Base-by-base conservation (phyloP, 2,329 filamentous ascomycete species). In the Verruconis gallopava region DNA sequence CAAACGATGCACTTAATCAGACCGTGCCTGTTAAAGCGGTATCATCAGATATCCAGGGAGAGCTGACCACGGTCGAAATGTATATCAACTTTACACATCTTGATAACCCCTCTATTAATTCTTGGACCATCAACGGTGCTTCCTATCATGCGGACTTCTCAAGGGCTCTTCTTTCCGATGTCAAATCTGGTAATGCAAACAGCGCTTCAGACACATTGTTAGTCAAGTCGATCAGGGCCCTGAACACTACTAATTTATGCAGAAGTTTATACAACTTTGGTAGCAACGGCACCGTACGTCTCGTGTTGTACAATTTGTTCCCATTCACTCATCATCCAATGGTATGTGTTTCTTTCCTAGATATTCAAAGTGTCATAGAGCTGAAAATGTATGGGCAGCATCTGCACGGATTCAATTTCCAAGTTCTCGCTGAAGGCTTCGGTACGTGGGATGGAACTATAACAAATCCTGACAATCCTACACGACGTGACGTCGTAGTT, bases 381-480 rank as follows among this genome's bases (percentile, higher is more conserved):
- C 13, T 22, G 22, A 38, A 30, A 17, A 20, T 38, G 2, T 18
- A 15, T 6, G 47, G 9, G 25, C 25, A 49, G 48, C 50, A 39
- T 13, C 37, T 43, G 12, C 49, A 51, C 49, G 50, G 3, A 17
- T 73, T 79, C 57, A 80, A 85, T 61, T 79, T 84, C 64, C 78
- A 75, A 52, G 61, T 85, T 37, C 65, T 85, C 1, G 63, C 72
- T 30, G 69, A 71, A 58, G 60, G 71, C 47, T 49, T 61, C 50
- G 48, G 61, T 12, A 49, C 44, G 5, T 64, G 58, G 57, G 52
- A 61, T 40, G 59, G 58, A 21, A 48, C 49, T 5, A 53, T 67
- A 21, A 51, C 49, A 50, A 66, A 67, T 45, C 51, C 64, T 2
- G 49, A 47, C 3, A 74, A 73, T 51, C 71, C 72, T 1, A 60